Evolutionary conservation across 805 yeast genomes (phyloP).

Genomic region (Wickerhamomyces pijperi): DNA sequence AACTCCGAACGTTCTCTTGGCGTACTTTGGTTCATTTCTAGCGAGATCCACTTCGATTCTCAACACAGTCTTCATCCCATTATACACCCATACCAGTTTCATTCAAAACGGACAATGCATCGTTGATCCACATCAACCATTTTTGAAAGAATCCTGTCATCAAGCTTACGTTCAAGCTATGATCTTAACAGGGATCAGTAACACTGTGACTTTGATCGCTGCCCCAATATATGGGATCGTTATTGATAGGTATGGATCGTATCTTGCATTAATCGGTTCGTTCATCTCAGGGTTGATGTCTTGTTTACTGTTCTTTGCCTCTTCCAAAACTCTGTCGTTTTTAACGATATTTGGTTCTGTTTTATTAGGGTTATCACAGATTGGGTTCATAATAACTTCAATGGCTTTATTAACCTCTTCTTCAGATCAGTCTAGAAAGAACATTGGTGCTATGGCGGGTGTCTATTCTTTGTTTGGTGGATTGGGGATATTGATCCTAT

Average conservation of each 20-base stretch:
- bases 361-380: slow-evolving; percentile 49
- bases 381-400: slow-evolving; percentile 50
- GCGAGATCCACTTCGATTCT: slow-evolving; percentile 54
- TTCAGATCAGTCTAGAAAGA: slow-evolving; percentile 26
- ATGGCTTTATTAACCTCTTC: slow-evolving; percentile 41
- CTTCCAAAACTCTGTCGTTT: slow-evolving; percentile 24
- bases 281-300: slow-evolving; percentile 34
- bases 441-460: slow-evolving; percentile 60
- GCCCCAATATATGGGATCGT: slow-evolving; percentile 57
- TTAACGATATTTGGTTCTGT: slow-evolving; percentile 26
- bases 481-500: slow-evolving; percentile 47
- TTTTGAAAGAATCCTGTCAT: slow-evolving; percentile 27
- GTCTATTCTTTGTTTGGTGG: slow-evolving; percentile 62
- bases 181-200: slow-evolving; percentile 57
- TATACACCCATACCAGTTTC: slow-evolving; percentile 48
- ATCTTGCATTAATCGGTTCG: slow-evolving; percentile 25
- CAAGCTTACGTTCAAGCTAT: slow-evolving; percentile 60
- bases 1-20: slow-evolving; percentile 37
- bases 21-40: slow-evolving; percentile 51
- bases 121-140: slow-evolving; percentile 18
- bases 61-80: slow-evolving; percentile 50
- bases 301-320: slow-evolving; percentile 24
- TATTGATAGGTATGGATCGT: slow-evolving; percentile 35
- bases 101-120: slow-evolving; percentile 39
- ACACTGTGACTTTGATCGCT: slow-evolving; percentile 40